phyloP scores from a whole-genome alignment of 352 stramenopile species.

The Phytophthora palmivora region DNA sequence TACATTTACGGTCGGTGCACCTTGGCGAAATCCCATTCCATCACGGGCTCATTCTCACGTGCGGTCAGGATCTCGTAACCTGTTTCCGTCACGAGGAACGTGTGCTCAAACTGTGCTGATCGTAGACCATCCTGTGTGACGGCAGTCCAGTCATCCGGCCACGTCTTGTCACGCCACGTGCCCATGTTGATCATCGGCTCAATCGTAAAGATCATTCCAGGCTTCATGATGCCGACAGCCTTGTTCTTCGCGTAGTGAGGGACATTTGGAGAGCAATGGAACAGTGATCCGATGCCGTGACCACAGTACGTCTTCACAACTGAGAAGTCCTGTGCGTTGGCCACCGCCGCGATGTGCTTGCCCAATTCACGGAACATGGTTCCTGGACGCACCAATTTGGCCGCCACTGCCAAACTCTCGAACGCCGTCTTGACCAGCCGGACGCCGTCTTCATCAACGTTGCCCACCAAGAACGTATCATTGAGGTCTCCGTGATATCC shows the following conservation, averaged over 20 bases:
- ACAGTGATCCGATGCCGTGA: conserved; percentile 97
- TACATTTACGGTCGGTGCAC: conserved; percentile 66
- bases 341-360: conserved; percentile 92
- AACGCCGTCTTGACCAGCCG: conserved; percentile 96
- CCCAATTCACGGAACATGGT: conserved; percentile 97
- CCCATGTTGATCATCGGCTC: conserved; percentile 99
- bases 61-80: conserved; percentile 98
- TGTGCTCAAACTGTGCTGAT: conserved; percentile 98
- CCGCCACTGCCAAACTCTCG: conserved; percentile 89
- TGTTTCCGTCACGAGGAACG: conserved; percentile 98
- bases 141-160: conserved; percentile 98
- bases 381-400: conserved; percentile 93
- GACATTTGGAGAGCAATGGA: conserved; percentile 97
- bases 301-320: conserved; percentile 98
- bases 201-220: conserved; percentile 99
- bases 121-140: conserved; percentile 96
- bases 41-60: conserved; percentile 84
- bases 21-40: conserved; percentile 87
- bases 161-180: conserved; percentile 91
- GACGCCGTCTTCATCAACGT: conserved; percentile 93
- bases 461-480: conserved; percentile 98
- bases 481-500: conserved; percentile 98
- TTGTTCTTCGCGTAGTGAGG: conserved; percentile 99
- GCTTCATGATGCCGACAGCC: conserved; percentile 96
- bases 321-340: conserved; percentile 87